Evolutionary conservation across 192 early-diverging fungal genomes (phyloP).

Genomic region (Coemansia sp.): DNA sequence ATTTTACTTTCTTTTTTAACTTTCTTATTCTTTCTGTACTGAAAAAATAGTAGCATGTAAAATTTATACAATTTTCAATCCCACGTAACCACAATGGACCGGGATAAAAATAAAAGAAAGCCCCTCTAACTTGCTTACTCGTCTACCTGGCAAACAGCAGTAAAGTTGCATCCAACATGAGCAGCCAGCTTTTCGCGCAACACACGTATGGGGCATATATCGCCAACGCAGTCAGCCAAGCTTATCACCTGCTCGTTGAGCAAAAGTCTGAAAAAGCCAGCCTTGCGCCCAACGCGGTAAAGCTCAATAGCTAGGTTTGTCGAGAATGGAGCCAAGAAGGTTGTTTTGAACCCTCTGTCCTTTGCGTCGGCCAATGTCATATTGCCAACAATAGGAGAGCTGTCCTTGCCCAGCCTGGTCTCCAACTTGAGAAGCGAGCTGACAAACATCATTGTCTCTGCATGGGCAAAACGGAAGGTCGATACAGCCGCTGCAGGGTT

Average conservation of each 20-base stretch:
- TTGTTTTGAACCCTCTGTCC: slow-evolving; percentile 30
- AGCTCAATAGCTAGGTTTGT: slow-evolving; percentile 38
- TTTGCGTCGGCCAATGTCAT: slow-evolving; percentile 16
- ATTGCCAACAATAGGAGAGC: slow-evolving; percentile 25
- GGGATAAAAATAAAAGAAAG: not conserved
- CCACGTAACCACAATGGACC: no score
- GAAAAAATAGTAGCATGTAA: no score
- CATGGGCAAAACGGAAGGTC: slow-evolving; percentile 45
- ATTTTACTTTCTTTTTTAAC: no score
- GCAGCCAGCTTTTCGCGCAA: slow-evolving; percentile 25
- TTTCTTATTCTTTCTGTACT: no score
- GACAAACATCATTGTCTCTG: slow-evolving; percentile 47
- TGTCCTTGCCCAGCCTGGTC: slow-evolving; percentile 16
- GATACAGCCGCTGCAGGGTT: slow-evolving; percentile 15
- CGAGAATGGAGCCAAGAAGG: slow-evolving; percentile 32
- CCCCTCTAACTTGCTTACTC: not conserved
- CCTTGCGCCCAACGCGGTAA: slow-evolving; percentile 14
- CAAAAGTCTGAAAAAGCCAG: slow-evolving; percentile 20
- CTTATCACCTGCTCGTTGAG: slow-evolving; percentile 33
- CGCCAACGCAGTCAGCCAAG: slow-evolving; percentile 19
- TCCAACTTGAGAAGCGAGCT: slow-evolving; percentile 33
- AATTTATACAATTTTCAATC: no score
- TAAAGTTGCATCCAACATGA: slow-evolving; percentile 35
- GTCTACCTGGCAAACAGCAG: slow-evolving; percentile 12
- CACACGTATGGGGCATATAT: slow-evolving; percentile 20